Conservation (phyloP, 345 rosid species). For the Eucalyptus polybractea region DNA sequence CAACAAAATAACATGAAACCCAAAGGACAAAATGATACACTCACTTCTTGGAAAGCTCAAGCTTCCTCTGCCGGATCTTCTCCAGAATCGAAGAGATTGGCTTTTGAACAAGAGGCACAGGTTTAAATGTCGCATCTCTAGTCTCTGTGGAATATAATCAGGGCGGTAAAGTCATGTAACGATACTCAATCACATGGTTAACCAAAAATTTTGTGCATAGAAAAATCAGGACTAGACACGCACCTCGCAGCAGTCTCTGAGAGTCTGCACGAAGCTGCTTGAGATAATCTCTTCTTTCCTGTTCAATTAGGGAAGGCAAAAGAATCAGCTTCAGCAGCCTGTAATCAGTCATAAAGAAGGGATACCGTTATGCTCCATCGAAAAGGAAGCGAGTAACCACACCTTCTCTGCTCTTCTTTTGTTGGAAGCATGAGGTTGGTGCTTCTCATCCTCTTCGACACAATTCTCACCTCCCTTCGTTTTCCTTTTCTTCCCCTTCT, state of each 20-base stretch:
- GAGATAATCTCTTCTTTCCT: constrained; percentile 65
- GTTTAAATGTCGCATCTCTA: constrained; percentile 64
- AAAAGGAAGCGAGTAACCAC: not conserved
- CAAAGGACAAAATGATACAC: not conserved
- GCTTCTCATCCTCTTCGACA: constrained; percentile 18
- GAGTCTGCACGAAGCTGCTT: constrained; percentile 65
- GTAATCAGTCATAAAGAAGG: not conserved
- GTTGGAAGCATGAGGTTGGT: constrained; percentile 11
- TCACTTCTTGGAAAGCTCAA: constrained; percentile 63
- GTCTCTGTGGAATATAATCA: constrained; percentile 28
- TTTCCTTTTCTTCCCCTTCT: constrained; percentile 8
- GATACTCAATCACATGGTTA: not conserved
- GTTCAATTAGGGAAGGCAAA: not conserved
- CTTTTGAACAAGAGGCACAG: constrained; percentile 49
- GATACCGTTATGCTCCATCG: not conserved
- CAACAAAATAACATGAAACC: not conserved
- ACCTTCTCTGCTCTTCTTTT: constrained; percentile 48
- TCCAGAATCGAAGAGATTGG: constrained; percentile 75
- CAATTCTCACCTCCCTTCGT: not conserved
- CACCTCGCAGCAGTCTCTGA: constrained; percentile 86
- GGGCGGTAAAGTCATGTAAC: not conserved
- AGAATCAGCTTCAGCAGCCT: not conserved
- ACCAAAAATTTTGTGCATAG: too few relatives aligned
- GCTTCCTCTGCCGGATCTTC: constrained; percentile 73
- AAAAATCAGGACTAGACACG: not conserved